Base-by-base conservation (phyloP, 2,329 filamentous ascomycete species). In the Xylariaceae sp. region DNA sequence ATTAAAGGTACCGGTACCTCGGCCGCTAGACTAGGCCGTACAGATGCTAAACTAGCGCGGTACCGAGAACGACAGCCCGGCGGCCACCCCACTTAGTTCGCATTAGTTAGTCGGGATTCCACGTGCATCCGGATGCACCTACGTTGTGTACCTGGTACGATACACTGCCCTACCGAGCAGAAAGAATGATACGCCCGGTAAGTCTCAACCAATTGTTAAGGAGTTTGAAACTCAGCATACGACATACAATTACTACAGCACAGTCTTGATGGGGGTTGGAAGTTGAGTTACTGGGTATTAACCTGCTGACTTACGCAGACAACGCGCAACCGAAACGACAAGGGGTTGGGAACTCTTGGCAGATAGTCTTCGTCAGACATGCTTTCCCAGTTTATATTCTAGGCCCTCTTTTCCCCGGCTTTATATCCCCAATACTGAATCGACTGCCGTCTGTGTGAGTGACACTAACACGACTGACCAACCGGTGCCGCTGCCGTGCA, bases 401-500 rank as follows among this genome's bases (percentile, higher is more conserved):
- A 42, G 37, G 7, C 23, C 23, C 7, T 23, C 23, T 5, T 23
- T 6, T 13, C 23, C 23, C 23, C 51, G 37, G 50, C 30, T 37
- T 18, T 7, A 15, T 30, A 37, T 53, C 34, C 34, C 34, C 18
- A 9, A 8, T 50, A 30, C 11, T 42, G 9, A 42, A 42, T 42
- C 5, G 13, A 51, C 10, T 15, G 47, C 55, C 53, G 56, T 47
- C 51, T 39, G 45, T 57, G 50, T 35, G 18, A 51, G n/a, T 48
- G 53, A 39, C 53, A 52, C 35, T 60, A 60, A 57, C 37, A 35
- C 53, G 58, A 61, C 58, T 54, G 61, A 53, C 61, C 61, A 61
- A 63, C 61, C 61, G 61, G 61, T 61, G 56, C 51, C 53, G 52
- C 59, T 63, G 56, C 59, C 61, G 56, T 56, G 37, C 9, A 57